Conservation (phyloP, 495 filamentous ascomycete genomes). For the Hypoxylon trugodes region DNA sequence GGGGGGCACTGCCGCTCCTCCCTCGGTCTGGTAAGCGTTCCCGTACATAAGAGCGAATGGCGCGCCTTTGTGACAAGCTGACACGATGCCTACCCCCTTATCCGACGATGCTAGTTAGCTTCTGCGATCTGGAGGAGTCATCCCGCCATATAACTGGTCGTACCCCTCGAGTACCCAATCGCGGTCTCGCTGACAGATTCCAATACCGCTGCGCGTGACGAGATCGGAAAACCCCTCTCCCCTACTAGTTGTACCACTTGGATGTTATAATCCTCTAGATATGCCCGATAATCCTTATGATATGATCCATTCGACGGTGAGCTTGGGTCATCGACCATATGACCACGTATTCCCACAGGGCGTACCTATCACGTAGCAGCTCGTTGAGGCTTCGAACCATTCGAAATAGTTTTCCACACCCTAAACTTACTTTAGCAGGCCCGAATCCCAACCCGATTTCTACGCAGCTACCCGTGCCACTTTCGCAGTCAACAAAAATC, state of each 20-base stretch:
- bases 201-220: constrained; percentile 33
- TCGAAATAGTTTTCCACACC: neutral
- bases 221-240: constrained; percentile 23
- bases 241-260: constrained; percentile 26
- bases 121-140: constrained; percentile 18
- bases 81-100: constrained; percentile 36
- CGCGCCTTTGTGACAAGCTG: constrained; percentile 10
- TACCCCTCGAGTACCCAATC: constrained; percentile 26
- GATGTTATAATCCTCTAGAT: constrained; percentile 17
- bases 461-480: constrained; percentile 35
- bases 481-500: constrained; percentile 29
- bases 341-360: constrained; percentile 15
- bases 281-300: constrained; percentile 16
- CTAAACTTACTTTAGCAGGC: constrained; percentile 15
- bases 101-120: constrained; percentile 31
- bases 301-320: constrained; percentile 13
- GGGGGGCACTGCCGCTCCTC: constrained; percentile 24
- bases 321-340: constrained; percentile 14
- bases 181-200: constrained; percentile 27
- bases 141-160: constrained; percentile 23
- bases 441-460: constrained; percentile 16
- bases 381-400: neutral
- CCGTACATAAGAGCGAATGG: constrained; percentile 22
- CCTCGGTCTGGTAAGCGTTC: constrained; percentile 17
- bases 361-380: constrained; percentile 25